Evolutionary conservation across 2,329 filamentous ascomycete genomes (phyloP).

Genomic region (Penicillium sp.): DNA sequence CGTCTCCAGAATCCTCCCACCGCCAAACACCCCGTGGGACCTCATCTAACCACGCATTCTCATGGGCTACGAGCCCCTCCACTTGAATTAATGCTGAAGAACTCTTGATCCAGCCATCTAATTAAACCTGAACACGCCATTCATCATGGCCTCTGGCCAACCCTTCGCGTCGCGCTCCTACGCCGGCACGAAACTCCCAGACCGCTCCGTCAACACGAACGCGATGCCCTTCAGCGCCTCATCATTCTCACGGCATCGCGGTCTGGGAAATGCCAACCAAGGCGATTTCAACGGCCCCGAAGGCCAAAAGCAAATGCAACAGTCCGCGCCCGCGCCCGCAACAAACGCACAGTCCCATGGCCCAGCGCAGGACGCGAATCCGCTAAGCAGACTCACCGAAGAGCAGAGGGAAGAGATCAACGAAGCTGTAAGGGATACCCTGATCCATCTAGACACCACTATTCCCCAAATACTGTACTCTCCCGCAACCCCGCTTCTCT

Average conservation of each 20-base stretch:
- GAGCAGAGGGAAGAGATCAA: conserved; percentile 89
- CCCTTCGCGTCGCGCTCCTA: conserved; percentile 49
- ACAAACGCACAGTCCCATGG: conserved; percentile 34
- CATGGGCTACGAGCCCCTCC: conserved; percentile 11
- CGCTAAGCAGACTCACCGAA: conserved; percentile 58
- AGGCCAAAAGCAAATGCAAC: conserved; percentile 23
- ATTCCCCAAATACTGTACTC: neutral
- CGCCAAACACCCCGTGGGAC: conserved; percentile 11
- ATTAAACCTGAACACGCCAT: conserved; percentile 6
- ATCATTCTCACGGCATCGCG: conserved; percentile 36
- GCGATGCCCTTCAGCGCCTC: conserved; percentile 38
- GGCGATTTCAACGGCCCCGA: conserved; percentile 23
- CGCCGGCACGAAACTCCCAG: conserved; percentile 47
- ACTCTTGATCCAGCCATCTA: neutral
- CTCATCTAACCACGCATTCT: conserved; percentile 6
- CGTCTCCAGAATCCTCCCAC: conserved; percentile 21
- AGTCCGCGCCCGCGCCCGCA: conserved; percentile 29
- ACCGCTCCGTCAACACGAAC: conserved; percentile 38
- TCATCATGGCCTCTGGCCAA: conserved; percentile 46
- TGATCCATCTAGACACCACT: neutral
- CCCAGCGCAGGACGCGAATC: conserved; percentile 41
- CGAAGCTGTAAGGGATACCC: conserved; percentile 62
- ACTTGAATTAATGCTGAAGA: neutral
- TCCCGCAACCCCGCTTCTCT: neutral
- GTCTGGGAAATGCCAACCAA: conserved; percentile 23